Evolutionary conservation across 148 eudicot species (phyloP).

Genomic region (Cornus suecica): DNA sequence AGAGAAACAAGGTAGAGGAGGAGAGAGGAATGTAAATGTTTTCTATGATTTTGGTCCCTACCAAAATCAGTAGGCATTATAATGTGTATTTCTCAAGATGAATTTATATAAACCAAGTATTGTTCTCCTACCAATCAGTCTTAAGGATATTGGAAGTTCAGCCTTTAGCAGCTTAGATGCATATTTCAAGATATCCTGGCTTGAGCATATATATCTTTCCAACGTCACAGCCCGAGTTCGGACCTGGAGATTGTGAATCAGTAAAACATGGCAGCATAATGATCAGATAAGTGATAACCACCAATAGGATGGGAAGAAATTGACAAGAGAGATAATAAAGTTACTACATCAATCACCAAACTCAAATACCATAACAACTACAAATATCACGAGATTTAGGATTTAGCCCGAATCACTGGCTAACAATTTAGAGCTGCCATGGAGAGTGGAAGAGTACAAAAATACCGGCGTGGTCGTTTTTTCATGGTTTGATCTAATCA

Average conservation of each 20-base stretch:
- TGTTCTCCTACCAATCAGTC: constrained; percentile 67
- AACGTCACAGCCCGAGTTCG: constrained; percentile 82
- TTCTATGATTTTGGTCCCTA: neutral
- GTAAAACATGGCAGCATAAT: neutral
- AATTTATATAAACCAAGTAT: constrained; percentile 6
- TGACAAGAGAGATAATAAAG: neutral
- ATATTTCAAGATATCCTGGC: constrained; percentile 76
- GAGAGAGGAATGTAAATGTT: neutral
- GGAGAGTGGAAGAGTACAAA: neutral
- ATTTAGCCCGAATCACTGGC: neutral
- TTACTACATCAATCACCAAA: neutral
- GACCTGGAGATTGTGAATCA: constrained; percentile 44
- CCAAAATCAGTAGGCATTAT: neutral
- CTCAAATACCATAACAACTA: neutral
- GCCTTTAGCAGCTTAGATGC: constrained; percentile 83
- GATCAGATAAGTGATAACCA: neutral
- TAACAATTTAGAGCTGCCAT: neutral
- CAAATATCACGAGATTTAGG: neutral
- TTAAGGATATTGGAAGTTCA: constrained; percentile 81
- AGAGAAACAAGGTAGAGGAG: neutral
- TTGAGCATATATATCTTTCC: constrained; percentile 56
- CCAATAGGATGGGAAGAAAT: neutral
- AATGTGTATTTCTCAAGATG: neutral
- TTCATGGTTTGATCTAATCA: too few relatives aligned
- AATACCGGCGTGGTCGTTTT: too few relatives aligned